These are phyloP conservation scores for Tolypocladium amazonense DNA, from an alignment of 2,329 filamentous ascomycete genomes.

Conservation along the genomic window DNA sequence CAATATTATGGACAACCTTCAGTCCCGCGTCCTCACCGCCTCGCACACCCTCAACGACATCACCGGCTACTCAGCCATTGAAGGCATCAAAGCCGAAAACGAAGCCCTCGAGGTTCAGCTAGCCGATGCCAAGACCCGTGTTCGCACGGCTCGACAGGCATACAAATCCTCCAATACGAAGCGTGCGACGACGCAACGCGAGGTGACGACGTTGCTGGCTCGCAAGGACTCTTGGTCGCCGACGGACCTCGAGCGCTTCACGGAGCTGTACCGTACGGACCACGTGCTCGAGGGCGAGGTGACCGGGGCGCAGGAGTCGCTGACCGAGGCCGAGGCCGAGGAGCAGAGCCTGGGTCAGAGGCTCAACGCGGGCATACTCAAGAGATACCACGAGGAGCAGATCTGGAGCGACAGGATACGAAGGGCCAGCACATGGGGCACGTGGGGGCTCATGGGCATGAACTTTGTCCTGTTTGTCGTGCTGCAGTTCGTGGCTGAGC, in stretches of 20 bases:
- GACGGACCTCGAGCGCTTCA: conserved; percentile 86
- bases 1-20: conserved; percentile 74
- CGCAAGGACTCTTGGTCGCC: conserved; percentile 90
- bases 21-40: conserved; percentile 74
- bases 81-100: conserved; percentile 73
- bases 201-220: conserved; percentile 88
- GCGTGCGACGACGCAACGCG: conserved; percentile 82
- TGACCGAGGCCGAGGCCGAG: conserved; percentile 67
- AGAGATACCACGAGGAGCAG: conserved; percentile 95
- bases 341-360: conserved; percentile 67
- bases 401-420: conserved; percentile 98
- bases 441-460: conserved; percentile 94
- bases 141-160: conserved; percentile 59
- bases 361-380: conserved; percentile 73
- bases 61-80: conserved; percentile 89
- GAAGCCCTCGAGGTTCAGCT: conserved; percentile 51
- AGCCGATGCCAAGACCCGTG: conserved; percentile 47
- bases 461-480: conserved; percentile 84
- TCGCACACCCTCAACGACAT: conserved; percentile 86
- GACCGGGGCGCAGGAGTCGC: conserved; percentile 54
- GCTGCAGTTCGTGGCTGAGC: conserved; percentile 83
- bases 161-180: conserved; percentile 79
- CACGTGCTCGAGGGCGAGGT: conserved; percentile 88
- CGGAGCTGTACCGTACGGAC: conserved; percentile 79
- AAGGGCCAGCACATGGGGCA: conserved; percentile 95